Conservation (phyloP, 2,329 filamentous ascomycete species). For the Calonectria pauciramosa region DNA sequence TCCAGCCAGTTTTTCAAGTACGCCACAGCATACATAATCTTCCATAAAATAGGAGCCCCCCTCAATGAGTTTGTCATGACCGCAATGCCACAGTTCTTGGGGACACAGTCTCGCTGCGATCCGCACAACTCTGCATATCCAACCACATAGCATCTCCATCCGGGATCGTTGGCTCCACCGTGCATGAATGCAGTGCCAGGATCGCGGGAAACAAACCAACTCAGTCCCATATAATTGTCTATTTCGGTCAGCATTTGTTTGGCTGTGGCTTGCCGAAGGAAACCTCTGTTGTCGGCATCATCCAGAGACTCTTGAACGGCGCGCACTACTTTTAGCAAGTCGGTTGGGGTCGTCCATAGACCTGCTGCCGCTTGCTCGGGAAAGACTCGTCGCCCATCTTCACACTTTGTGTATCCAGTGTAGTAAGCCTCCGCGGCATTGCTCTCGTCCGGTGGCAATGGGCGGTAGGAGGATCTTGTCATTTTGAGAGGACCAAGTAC, state of each 20-base stretch:
- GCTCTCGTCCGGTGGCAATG: background rate
- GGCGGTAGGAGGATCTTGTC: background rate
- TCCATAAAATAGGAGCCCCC: background rate
- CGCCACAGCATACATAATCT: background rate
- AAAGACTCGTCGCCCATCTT: background rate
- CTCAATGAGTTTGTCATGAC: background rate
- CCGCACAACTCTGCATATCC: background rate
- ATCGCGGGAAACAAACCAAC: background rate
- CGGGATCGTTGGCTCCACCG: background rate
- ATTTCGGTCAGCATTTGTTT: background rate
- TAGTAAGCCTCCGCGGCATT: background rate
- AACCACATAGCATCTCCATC: background rate
- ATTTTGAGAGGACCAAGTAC: background rate
- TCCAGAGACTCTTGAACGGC: background rate
- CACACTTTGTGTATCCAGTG: background rate
- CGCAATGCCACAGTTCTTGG: background rate
- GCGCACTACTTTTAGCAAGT: background rate
- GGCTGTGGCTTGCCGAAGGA: background rate
- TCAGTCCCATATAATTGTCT: background rate
- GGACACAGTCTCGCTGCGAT: background rate
- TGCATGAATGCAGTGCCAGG: background rate
- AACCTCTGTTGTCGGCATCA: background rate
- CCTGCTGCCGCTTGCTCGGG: background rate
- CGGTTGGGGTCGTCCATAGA: background rate
- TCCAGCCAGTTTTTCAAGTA: constrained; percentile 1